These are phyloP conservation scores for Globisporangium cederbergense DNA, from an alignment of 352 stramenopile genomes.

Conservation along the genomic window DNA sequence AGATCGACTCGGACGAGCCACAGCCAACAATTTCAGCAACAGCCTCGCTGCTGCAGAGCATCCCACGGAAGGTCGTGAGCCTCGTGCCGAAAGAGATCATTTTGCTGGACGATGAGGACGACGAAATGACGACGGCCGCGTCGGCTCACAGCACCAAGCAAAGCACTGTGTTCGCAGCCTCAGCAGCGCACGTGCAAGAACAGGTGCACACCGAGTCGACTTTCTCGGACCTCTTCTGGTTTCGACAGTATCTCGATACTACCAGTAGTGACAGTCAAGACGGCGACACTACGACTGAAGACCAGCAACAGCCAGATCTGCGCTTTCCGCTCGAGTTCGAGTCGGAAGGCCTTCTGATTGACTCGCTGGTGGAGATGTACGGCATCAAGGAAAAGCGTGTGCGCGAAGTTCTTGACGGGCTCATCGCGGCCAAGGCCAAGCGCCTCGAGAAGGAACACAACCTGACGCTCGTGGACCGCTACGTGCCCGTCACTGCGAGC, in stretches of 20 bases:
- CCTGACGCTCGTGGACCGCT: constrained; percentile 64
- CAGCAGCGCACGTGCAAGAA: constrained; percentile 25
- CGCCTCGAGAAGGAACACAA: constrained; percentile 47
- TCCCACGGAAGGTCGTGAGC: neutral
- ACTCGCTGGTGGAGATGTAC: constrained; percentile 48
- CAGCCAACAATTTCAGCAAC: neutral
- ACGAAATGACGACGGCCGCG: neutral
- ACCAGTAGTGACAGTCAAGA: neutral
- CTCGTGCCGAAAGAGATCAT: constrained; percentile 18
- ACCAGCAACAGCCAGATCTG: neutral
- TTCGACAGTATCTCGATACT: constrained; percentile 31
- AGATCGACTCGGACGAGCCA: constrained; percentile 17
- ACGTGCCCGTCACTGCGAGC: constrained; percentile 46
- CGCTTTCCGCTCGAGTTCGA: constrained; percentile 15
- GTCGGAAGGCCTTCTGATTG: constrained; percentile 39
- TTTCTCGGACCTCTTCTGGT: constrained; percentile 60
- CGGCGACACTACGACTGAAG: neutral
- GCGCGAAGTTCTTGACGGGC: constrained; percentile 40
- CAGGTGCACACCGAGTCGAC: constrained; percentile 41
- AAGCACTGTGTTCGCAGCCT: constrained; percentile 5
- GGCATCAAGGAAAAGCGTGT: constrained; percentile 54
- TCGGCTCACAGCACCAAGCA: constrained; percentile 7
- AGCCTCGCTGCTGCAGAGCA: neutral
- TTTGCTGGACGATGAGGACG: constrained; percentile 37
- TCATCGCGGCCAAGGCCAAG: constrained; percentile 44